These are phyloP conservation scores for Aspergillus aculeatinus DNA, from an alignment of 2,329 filamentous ascomycete species.

Conservation along the genomic window DNA sequence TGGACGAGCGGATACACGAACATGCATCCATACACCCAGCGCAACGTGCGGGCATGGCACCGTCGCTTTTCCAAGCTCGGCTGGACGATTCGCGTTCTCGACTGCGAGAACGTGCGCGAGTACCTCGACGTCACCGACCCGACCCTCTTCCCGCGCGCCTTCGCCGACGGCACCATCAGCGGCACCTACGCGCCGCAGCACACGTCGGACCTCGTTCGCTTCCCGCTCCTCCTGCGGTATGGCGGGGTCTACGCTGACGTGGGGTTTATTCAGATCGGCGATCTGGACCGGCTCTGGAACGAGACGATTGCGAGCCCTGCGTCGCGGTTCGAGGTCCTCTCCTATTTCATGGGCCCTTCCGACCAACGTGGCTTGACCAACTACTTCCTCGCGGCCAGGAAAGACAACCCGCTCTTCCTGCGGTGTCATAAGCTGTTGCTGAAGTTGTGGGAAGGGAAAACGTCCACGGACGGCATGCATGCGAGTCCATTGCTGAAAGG, in stretches of 20 bases:
- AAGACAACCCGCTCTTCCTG: slow-evolving; percentile 1
- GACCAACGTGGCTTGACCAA: neutral
- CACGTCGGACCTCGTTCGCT: slow-evolving; percentile 8
- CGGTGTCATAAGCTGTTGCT: slow-evolving; percentile 4
- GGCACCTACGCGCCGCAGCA: slow-evolving; percentile 5
- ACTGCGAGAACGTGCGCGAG: neutral
- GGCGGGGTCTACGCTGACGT: slow-evolving; percentile 8
- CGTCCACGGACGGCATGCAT: slow-evolving; percentile 3
- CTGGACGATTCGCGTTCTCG: slow-evolving; percentile 3
- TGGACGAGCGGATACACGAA: slow-evolving; percentile 4
- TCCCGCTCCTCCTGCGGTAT: slow-evolving; percentile 1
- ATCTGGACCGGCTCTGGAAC: slow-evolving; percentile 3
- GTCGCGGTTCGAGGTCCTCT: slow-evolving; percentile 4
- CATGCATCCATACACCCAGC: slow-evolving; percentile 7
- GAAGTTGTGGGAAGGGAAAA: slow-evolving; percentile 5
- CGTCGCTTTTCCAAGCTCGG: slow-evolving; percentile 5
- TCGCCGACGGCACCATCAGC: neutral
- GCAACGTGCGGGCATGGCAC: slow-evolving; percentile 8
- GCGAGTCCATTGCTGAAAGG: neutral
- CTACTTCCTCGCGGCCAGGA: slow-evolving; percentile 1
- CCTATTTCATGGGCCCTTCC: neutral
- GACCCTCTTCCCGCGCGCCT: neutral
- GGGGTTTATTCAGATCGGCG: slow-evolving; percentile 6
- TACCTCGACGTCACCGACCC: neutral
- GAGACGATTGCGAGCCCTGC: slow-evolving; percentile 2